A percentile compares a stretch with the other conserved stretches of the same genome.
These are phyloP conservation scores for Cladosporium sp. DNA, from an alignment of 2,329 filamentous ascomycete genomes.

Conservation along the genomic window DNA sequence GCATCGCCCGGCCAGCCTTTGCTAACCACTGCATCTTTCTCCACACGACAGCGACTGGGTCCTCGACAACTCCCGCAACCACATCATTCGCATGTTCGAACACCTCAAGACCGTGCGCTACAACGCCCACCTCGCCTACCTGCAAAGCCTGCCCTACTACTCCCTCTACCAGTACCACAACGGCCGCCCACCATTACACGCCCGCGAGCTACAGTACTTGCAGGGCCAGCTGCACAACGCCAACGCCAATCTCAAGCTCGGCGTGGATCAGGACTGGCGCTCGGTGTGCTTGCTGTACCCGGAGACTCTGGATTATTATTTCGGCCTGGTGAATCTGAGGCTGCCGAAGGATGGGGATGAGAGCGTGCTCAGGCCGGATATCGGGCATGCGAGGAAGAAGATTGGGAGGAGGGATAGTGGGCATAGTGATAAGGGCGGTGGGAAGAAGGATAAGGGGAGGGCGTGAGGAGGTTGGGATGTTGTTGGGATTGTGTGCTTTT, in stretches of 20 bases:
- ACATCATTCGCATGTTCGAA: slow-evolving; percentile 47
- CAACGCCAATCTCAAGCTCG: slow-evolving; percentile 66
- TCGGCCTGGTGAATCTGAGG: slow-evolving; percentile 65
- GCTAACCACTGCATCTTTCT: background rate
- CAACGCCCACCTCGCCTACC: slow-evolving; percentile 44
- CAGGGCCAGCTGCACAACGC: slow-evolving; percentile 61
- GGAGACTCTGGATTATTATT: slow-evolving; percentile 80
- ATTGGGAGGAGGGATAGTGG: slow-evolving; percentile 35
- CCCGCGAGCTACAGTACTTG: slow-evolving; percentile 42
- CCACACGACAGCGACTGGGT: slow-evolving; percentile 45
- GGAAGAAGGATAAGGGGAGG: slow-evolving; percentile 28
- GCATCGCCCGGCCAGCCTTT: background rate
- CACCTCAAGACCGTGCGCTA: slow-evolving; percentile 43
- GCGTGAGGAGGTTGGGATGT: background rate
- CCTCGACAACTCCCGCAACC: slow-evolving; percentile 46
- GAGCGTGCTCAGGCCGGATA: slow-evolving; percentile 17
- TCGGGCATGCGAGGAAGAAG: slow-evolving; percentile 23
- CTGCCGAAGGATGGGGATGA: slow-evolving; percentile 58
- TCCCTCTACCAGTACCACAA: slow-evolving; percentile 48
- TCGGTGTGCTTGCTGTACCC: slow-evolving; percentile 73
- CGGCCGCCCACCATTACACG: slow-evolving; percentile 46
- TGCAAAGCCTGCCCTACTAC: slow-evolving; percentile 48
- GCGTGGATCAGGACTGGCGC: slow-evolving; percentile 78
- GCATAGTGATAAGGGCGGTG: slow-evolving; percentile 27
- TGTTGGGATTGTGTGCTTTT: background rate